Conservation (phyloP, 2,329 filamentous ascomycete species). For the Ophiostoma ips region DNA sequence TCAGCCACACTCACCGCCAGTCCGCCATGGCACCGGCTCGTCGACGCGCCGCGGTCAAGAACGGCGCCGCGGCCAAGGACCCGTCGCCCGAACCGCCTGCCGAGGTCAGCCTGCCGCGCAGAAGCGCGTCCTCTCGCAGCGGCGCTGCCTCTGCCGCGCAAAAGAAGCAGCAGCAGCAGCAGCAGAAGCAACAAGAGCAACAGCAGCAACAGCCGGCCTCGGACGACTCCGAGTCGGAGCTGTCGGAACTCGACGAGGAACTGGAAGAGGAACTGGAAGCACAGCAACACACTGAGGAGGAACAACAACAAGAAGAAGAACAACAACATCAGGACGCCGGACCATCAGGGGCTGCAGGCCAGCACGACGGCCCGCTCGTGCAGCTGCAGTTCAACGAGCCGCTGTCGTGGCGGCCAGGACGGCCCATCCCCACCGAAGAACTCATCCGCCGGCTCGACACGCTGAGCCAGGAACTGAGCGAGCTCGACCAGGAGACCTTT, state of each 20-base stretch:
- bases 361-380: constrained; percentile 23
- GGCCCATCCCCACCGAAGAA: constrained; percentile 70
- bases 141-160: constrained; percentile 2
- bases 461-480: constrained; percentile 68
- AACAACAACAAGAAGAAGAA: neutral
- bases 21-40: constrained; percentile 11
- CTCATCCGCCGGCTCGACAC: constrained; percentile 68
- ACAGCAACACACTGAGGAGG: no score
- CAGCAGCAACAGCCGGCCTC: neutral
- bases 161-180: constrained; percentile 2
- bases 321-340: constrained; percentile 2
- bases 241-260: constrained; percentile 10
- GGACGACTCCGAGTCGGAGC: constrained; percentile 6
- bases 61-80: constrained; percentile 8
- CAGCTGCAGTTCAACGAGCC: constrained; percentile 69
- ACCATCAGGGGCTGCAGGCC: constrained; percentile 5
- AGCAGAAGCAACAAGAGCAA: neutral
- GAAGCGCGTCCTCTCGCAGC: neutral
- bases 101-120: constrained; percentile 8
- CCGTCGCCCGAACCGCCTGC: neutral
- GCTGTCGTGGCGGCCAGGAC: constrained; percentile 83
- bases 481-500: constrained; percentile 75
- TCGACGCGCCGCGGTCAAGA: constrained; percentile 13
- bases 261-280: constrained; percentile 1
- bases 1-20: neutral